Percentiles rank a stretch among this genome's conserved stretches.
Evolutionary conservation across 805 yeast species (phyloP).

Genomic region (Schizosaccharomyces osmophilus): DNA sequence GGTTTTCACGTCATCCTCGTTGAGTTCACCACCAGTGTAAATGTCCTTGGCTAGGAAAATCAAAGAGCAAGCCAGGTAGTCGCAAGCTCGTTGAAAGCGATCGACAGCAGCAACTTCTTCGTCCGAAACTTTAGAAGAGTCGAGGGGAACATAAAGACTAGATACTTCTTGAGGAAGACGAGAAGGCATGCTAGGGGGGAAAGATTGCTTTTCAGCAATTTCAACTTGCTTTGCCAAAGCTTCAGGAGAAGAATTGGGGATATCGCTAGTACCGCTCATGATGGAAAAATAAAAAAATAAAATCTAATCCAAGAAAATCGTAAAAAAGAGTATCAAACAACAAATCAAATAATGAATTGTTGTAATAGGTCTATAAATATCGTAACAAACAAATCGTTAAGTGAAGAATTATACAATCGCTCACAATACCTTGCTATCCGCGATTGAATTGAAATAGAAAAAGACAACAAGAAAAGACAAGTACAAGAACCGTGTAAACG

Average conservation of each 20-base stretch:
- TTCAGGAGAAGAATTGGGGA: neutral
- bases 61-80: constrained; percentile 8
- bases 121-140: neutral
- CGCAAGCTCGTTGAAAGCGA: constrained; percentile 7
- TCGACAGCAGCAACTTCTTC: constrained; percentile 1
- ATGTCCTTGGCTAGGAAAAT: constrained; percentile 7
- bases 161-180: neutral
- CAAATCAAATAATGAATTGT: no score
- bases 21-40: constrained; percentile 4
- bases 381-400: no score
- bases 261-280: neutral
- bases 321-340: no score
- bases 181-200: neutral
- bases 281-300: neutral
- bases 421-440: no score
- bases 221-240: neutral
- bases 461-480: no score
- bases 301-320: neutral
- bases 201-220: neutral
- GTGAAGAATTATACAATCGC: no score
- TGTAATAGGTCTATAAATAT: no score
- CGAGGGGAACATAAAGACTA: neutral
- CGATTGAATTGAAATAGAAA: no score
- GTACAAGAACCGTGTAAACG: no score
- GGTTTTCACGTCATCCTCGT: constrained; percentile 7